Conservation (phyloP, 2,329 filamentous ascomycete genomes). For the Cordyceps fumosorosea region DNA sequence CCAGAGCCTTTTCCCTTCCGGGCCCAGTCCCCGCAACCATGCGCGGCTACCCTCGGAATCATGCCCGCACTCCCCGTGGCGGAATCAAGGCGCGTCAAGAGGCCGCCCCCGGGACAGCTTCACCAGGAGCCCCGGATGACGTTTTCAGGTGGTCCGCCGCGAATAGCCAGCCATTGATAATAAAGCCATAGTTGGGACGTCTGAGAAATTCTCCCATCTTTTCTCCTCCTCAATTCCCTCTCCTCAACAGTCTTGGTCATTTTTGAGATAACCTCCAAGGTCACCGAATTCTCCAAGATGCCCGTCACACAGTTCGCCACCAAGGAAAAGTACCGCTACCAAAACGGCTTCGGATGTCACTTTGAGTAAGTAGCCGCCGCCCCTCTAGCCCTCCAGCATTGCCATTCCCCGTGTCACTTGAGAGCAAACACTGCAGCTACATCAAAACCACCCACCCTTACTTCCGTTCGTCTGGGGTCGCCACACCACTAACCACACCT, state of each 20-base stretch:
- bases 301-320: conserved; percentile 42
- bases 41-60: conserved; percentile 12
- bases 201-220: background rate
- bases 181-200: background rate
- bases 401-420: background rate
- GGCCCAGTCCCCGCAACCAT: background rate
- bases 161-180: conserved; percentile 2
- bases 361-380: conserved; percentile 54
- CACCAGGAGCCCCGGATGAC: background rate
- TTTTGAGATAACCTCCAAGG: background rate
- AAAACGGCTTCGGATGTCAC: conserved; percentile 70
- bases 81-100: conserved; percentile 6
- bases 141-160: background rate
- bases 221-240: background rate
- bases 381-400: background rate
- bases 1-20: background rate
- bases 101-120: background rate
- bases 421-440: background rate
- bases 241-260: background rate
- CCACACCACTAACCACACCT: background rate
- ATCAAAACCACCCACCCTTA: no score
- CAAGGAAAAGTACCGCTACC: conserved; percentile 62
- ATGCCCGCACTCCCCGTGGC: conserved; percentile 6
- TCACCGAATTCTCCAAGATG: conserved; percentile 30
- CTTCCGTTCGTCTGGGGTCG: background rate